Evolutionary conservation across 768 basidiomycete species (phyloP).

Genomic region (Leccinellum rugosiceps): DNA sequence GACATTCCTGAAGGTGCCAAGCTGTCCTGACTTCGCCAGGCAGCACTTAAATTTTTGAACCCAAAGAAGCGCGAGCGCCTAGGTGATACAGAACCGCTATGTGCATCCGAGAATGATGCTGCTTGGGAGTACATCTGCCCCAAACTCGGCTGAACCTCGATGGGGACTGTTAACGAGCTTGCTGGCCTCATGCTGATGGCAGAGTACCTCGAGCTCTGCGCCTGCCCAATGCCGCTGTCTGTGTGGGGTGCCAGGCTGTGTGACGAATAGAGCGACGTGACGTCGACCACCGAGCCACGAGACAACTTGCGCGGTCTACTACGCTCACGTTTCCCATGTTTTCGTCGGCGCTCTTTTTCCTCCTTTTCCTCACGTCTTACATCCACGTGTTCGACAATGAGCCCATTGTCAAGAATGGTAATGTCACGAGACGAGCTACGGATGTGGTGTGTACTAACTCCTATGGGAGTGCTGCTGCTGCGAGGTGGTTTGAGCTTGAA

Average conservation of each 20-base stretch:
- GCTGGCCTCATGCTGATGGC: slow-evolving; percentile 53
- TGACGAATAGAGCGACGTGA: slow-evolving; percentile 68
- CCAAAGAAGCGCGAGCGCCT: slow-evolving; percentile 77
- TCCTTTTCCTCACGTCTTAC: slow-evolving; percentile 77
- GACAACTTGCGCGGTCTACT: slow-evolving; percentile 68
- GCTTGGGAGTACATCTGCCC: slow-evolving; percentile 72
- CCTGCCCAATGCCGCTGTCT: slow-evolving; percentile 55
- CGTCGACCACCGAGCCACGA: slow-evolving; percentile 65
- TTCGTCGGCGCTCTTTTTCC: slow-evolving; percentile 64
- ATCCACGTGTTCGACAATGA: slow-evolving; percentile 87
- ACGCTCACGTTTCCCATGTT: slow-evolving; percentile 59
- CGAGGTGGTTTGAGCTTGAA: slow-evolving; percentile 69
- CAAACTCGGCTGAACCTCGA: slow-evolving; percentile 54
- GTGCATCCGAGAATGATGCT: slow-evolving; percentile 77
- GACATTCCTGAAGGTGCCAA: slow-evolving; percentile 77
- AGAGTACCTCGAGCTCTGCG: slow-evolving; percentile 62
- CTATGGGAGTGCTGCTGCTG: slow-evolving; percentile 33
- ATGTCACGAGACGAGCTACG: slow-evolving; percentile 66
- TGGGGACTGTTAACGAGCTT: slow-evolving; percentile 57
- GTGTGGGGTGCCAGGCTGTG: slow-evolving; percentile 52
- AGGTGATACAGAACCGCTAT: slow-evolving; percentile 67
- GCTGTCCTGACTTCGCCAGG: slow-evolving; percentile 80
- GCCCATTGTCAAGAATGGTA: slow-evolving; percentile 81
- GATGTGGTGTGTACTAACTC: slow-evolving; percentile 34
- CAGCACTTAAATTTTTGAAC: slow-evolving; percentile 63